A percentile compares a stretch with the other conserved stretches of the same genome.
These are phyloP conservation scores for Davidsoniella virescens DNA, from an alignment of 2,329 filamentous ascomycete species.

Conservation along the genomic window DNA sequence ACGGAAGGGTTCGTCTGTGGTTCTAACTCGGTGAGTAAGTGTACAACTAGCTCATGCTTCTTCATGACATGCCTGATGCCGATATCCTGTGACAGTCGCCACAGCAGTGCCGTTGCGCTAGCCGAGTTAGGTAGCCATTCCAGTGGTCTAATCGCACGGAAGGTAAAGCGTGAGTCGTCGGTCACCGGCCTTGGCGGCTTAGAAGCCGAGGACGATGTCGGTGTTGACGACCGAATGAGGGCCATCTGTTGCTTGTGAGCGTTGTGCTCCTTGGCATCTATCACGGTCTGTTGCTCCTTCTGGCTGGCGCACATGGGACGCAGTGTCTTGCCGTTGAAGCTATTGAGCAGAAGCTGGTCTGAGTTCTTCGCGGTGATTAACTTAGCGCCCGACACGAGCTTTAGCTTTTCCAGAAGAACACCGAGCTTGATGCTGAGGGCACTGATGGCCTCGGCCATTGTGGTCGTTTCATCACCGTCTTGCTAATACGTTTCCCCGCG, in stretches of 20 bases:
- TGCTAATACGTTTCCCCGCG: no score
- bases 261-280: conserved; percentile 18
- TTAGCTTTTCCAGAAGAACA: not conserved
- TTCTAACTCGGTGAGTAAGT: conserved; percentile 88
- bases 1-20: conserved; percentile 59
- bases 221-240: no score
- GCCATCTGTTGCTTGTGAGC: no score
- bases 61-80: conserved; percentile 76
- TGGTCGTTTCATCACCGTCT: not conserved
- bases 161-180: conserved; percentile 55
- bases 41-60: conserved; percentile 70
- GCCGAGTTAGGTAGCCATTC: conserved; percentile 61
- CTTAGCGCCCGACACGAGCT: conserved; percentile 2
- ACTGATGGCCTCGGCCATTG: not conserved
- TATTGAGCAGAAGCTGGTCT: not conserved
- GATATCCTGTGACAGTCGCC: conserved; percentile 62
- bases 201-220: not conserved
- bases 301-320: not conserved
- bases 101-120: conserved; percentile 53
- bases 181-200: not conserved
- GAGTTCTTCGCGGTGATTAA: not conserved
- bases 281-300: conserved; percentile 21
- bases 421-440: not conserved
- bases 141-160: conserved; percentile 60
- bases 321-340: not conserved